Base-by-base conservation (phyloP, 495 filamentous ascomycete species). In the Tuber indicum region DNA sequence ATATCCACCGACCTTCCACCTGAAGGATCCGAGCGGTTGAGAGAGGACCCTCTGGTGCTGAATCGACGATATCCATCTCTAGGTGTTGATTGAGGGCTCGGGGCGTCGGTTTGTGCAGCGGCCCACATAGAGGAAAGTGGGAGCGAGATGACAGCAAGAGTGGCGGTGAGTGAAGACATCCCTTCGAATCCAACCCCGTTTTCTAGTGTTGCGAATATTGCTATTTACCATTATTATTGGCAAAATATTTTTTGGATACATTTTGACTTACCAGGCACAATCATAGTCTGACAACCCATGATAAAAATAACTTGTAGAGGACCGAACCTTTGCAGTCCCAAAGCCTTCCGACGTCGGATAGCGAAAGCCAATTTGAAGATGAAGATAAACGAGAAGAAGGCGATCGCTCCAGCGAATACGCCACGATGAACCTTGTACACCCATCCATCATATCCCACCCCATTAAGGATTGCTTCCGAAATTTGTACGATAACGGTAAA, bases 61-160 rank as follows among this genome's bases (percentile, higher is more conserved):
- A 78, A 78, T 32, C 71, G 45, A 3, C 75, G 75, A 66, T 46
- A 73, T 36, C 72, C 71, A 4, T 74, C 73, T 14, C 42, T 72
- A 12, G 41, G 77, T 43, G 70, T 72, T 2, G 69, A n/a, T 78
- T 66, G 23, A 21, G 46, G 62, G 39, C 21, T 19, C 43, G 12
- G 73, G 14, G 62, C 69, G 26, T 81, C 76, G 7, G 70, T 78
- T 49, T 75, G 71, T 10, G 76, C 62, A 10, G 80, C 69, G 43
- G 89, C 94, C 94, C 89, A 96, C 79, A 97, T 89, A 8, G 91
- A 91, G 32, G 93, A 94, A 3, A 97, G 88, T 0, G 94, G 94
- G 3, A 96, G 88, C 69, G 91, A 91, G 75, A 96, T 86, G 69
- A 90, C 87, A 52, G 93, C 91, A 5, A 91, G 85, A 16, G 92